These are phyloP conservation scores for Discostella stelligeroides DNA, from an alignment of 108 stramenopile genomes.

Conservation along the genomic window DNA sequence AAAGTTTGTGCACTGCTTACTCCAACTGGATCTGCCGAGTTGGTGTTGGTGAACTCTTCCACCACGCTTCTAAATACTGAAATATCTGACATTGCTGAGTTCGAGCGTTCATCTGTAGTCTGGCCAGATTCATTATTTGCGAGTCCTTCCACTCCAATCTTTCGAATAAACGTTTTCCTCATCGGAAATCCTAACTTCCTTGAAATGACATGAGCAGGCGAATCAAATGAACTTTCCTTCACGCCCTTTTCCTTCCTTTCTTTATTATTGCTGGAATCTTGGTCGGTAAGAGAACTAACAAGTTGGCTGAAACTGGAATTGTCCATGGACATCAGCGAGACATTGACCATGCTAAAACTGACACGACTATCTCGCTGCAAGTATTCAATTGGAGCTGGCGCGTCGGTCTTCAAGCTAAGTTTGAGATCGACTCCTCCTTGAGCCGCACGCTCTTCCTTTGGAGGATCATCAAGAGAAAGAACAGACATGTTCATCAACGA, in stretches of 20 bases:
- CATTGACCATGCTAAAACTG: neutral
- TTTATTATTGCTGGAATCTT: neutral
- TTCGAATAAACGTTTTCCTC: slow-evolving; percentile 5
- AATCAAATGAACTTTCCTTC: slow-evolving; percentile 1
- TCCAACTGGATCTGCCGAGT: no score
- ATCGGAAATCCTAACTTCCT: slow-evolving; percentile 34
- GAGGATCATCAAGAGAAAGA: slow-evolving; percentile 19
- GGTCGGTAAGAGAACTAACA: slow-evolving; percentile 1
- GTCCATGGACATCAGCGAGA: slow-evolving; percentile 18
- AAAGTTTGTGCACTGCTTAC: no score
- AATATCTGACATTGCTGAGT: no score
- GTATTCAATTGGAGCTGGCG: neutral
- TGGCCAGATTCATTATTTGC: no score
- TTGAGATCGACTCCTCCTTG: slow-evolving; percentile 7
- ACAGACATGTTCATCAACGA: slow-evolving; percentile 44
- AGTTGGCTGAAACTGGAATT: slow-evolving; percentile 11
- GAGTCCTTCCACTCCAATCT: slow-evolving; percentile 5
- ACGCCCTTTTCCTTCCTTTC: neutral
- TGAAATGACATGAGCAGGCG: no score
- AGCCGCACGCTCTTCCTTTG: neutral
- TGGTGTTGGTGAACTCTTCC: no score
- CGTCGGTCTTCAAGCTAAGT: neutral
- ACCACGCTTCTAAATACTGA: no score
- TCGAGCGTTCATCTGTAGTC: no score
- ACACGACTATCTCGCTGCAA: slow-evolving; percentile 2